Percentiles rank a stretch among this genome's conserved stretches.
Evolutionary conservation across 495 filamentous ascomycete genomes (phyloP).

Genomic region (Lasiosphaeria miniovina): DNA sequence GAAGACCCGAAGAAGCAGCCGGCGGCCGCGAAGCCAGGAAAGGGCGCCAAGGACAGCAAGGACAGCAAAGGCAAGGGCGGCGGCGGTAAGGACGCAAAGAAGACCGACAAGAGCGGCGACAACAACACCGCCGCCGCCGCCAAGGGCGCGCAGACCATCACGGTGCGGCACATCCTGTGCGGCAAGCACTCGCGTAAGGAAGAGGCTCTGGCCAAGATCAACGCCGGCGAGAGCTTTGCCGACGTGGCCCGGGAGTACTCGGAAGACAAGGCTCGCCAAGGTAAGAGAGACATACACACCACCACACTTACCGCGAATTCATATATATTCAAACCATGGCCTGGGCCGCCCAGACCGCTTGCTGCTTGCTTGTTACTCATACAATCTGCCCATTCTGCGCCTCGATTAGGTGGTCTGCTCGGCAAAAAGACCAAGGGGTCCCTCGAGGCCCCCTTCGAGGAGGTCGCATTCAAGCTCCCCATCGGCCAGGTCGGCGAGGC

Average conservation of each 20-base stretch:
- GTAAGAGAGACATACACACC: slow-evolving; percentile 37
- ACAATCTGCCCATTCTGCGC: background rate
- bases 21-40: slow-evolving; percentile 3
- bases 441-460: slow-evolving; percentile 73
- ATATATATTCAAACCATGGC: background rate
- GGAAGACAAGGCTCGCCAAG: slow-evolving; percentile 84
- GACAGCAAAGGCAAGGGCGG: slow-evolving; percentile 6
- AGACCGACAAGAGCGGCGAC: slow-evolving; percentile 28
- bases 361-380: background rate
- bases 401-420: slow-evolving; percentile 63
- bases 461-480: slow-evolving; percentile 76
- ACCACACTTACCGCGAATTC: background rate
- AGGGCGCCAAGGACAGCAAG: slow-evolving; percentile 12
- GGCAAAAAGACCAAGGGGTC: slow-evolving; percentile 80
- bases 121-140: slow-evolving; percentile 45
- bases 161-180: slow-evolving; percentile 88
- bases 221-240: slow-evolving; percentile 77
- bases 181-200: slow-evolving; percentile 87
- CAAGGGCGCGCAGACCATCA: slow-evolving; percentile 76
- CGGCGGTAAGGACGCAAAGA: slow-evolving; percentile 3
- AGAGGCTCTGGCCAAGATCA: slow-evolving; percentile 76
- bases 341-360: no score
- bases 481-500: slow-evolving; percentile 63
- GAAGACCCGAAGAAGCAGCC: slow-evolving; percentile 18
- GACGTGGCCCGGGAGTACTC: slow-evolving; percentile 83